Evolutionary conservation across 441 rosid genomes (phyloP).

Genomic region (Rhodomyrtus psidioides): DNA sequence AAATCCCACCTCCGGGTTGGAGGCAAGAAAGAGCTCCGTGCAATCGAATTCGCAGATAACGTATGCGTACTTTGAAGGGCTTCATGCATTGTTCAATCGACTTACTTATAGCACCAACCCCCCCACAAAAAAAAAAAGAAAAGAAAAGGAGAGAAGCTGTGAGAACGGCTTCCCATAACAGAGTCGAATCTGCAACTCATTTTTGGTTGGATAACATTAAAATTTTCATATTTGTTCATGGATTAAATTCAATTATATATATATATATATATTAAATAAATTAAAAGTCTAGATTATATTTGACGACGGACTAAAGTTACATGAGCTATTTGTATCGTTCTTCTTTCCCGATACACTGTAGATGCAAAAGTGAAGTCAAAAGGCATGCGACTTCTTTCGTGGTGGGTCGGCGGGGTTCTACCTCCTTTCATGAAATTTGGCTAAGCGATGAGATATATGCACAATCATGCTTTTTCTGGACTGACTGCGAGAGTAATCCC

Average conservation of each 20-base stretch:
- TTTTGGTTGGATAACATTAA: background rate
- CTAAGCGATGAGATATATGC: too few relatives aligned
- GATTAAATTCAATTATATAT: too few relatives aligned
- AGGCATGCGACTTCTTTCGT: background rate
- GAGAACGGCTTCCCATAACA: background rate
- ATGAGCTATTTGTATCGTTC: too few relatives aligned
- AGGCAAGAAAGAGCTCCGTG: background rate
- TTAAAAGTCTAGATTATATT: too few relatives aligned
- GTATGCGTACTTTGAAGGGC: too few relatives aligned
- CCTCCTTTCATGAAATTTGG: background rate
- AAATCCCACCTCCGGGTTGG: background rate
- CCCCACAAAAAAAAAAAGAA: too few relatives aligned
- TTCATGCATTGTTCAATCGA: background rate
- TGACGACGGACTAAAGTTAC: too few relatives aligned
- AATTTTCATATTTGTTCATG: too few relatives aligned
- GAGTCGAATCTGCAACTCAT: background rate
- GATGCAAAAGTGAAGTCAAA: background rate
- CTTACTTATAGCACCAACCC: background rate
- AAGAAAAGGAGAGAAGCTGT: background rate
- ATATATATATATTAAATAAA: too few relatives aligned
- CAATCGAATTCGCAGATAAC: background rate
- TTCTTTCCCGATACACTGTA: background rate
- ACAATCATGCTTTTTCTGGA: too few relatives aligned
- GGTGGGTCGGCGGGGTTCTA: too few relatives aligned
- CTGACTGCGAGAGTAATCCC: too few relatives aligned